Evolutionary conservation across 148 eudicot genomes (phyloP), one percentile per base, ranked within the genome.

Genomic region (Camellia japonica): DNA sequence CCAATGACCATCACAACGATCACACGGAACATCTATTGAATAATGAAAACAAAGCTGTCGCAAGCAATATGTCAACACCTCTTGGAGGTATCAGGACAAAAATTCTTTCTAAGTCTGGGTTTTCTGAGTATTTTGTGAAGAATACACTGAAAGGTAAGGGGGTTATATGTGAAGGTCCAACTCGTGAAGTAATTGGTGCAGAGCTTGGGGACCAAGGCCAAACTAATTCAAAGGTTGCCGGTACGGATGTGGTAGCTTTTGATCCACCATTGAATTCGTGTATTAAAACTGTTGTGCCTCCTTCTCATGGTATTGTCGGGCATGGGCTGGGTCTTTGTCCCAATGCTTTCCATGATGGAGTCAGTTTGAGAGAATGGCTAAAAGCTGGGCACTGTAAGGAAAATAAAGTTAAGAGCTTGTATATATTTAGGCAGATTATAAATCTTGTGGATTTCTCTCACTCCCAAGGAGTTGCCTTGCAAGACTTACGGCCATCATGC

Each of bases 321-420:
- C 64, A 70, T 75, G 75, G 52, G 72, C n/a, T 64, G 54, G 55
- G 71, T 84, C 61, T 46, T 74, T 43, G 78, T 68, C 20, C 75
- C 41, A 82, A 87, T 38, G 70, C 75, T 59, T 74, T 56, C 70
- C 79, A 41, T 69, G 91, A 80, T 75, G 91, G 90, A 19, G 84
- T 89, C n/a, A 88, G 79, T 89, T 80, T 97, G 84, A 94, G 95
- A 89, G 92, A 90, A 78, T 91, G 95, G 95, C 87, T 97, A 81
- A 89, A 84, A 78, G 74, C 89, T 70, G 83, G 87, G 73, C 68
- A 78, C 52, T 85, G 74, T 41, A 85, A 83, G 60, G 69, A 86
- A 63, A 82, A 82, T 78, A 97, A 92, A 83, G 83, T 78, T 18
- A 87, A 88, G 71, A 86, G 85, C 71, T 52, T 94, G 80, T 72